Evolutionary conservation across 208 protist genomes (phyloP), one percentile per base, ranked within the genome.

Genomic region (Leishmania aethiopica): DNA sequence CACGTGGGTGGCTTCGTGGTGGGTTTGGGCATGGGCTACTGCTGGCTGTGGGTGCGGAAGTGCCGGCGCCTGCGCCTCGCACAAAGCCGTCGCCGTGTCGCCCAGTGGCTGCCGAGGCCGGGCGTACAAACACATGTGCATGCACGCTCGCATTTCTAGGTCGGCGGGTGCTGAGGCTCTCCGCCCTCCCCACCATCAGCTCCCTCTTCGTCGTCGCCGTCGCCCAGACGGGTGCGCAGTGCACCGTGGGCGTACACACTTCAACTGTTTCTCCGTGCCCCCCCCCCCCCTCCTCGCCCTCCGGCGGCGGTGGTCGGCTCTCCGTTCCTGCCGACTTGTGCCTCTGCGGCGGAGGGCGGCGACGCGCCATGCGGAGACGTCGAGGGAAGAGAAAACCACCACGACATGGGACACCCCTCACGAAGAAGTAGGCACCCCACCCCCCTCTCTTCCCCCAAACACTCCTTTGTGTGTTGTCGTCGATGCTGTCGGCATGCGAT

Each of bases 1-100:
- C 92, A 95, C 75, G 74, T 93, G 37, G 90, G 92, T 17, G 92
- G 92, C n/a, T 93, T 93, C 77, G 72, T 84, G 49, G 83, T 76
- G 3, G 92, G 92, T 11, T 85, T 77, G 40, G 76, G 78, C 1
- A 81, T 93, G 25, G 92, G 89, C 5, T 74, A 79, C n/a, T 13
- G 81, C 0, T 93, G 89, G 89, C 76, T 82, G 8, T 84, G 83
- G 71, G 75, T 79, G 60, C 70, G 75, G 81, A 71, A 60, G 55
- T 64, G 72, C 2, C 73, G 77, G 40, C 60, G 75, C 37, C 76
- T 81, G 70, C 57, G 35, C 32, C 74, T 60, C 19, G n/a, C 71
- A 13, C 42, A 64, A 5, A 11, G 45, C 15, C 66, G 84, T 15
- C 60, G 45, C 17, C 51, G 55, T 22, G 66, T 13, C 2, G 13